These are phyloP conservation scores for Clitopilus hobsonii DNA, from an alignment of 768 basidiomycete species.

Conservation along the genomic window DNA sequence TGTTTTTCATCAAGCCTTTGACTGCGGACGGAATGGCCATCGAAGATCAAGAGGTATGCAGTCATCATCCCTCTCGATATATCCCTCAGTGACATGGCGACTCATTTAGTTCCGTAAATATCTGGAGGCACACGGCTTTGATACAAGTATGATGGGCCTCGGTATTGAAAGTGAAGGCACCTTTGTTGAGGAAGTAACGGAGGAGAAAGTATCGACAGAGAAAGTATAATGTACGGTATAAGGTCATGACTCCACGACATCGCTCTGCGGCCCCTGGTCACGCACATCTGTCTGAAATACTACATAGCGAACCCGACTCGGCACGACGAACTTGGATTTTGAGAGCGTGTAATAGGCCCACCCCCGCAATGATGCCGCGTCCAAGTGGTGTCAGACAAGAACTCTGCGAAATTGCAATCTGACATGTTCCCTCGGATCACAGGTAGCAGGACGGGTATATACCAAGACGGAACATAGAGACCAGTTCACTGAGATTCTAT, in stretches of 20 bases:
- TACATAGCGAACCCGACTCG: neutral
- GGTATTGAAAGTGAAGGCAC: constrained; percentile 18
- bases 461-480: neutral
- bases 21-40: constrained; percentile 72
- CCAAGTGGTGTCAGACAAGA: too few relatives aligned
- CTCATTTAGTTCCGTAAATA: constrained; percentile 72
- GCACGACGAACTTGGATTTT: too few relatives aligned
- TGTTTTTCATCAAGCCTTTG: constrained; percentile 72
- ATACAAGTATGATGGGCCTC: constrained; percentile 70
- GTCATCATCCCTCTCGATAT: neutral
- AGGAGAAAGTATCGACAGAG: constrained; percentile 14
- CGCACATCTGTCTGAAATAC: too few relatives aligned
- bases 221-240: too few relatives aligned
- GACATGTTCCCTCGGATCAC: neutral
- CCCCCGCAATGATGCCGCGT: too few relatives aligned
- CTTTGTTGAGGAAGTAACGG: constrained; percentile 16
- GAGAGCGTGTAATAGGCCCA: too few relatives aligned
- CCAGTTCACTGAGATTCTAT: neutral
- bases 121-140: constrained; percentile 74
- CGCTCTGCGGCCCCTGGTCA: too few relatives aligned
- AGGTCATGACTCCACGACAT: too few relatives aligned
- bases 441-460: too few relatives aligned
- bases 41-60: constrained; percentile 59
- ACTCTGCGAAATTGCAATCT: too few relatives aligned
- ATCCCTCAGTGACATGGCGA: neutral